Evolutionary conservation across 306 rosid species (phyloP).

Genomic region (barrel medic (Medicago truncatula)): MtrunA17r5.0-ANR NC_053044.1:43718001-43718500

Average conservation of each 20-base stretch:
- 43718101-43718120: not conserved
- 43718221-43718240: not conserved
- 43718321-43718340: not conserved
- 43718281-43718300: not conserved
- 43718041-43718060: not conserved
- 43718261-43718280: not conserved
- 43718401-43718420: not conserved
- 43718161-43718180: not conserved
- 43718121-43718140: not conserved
- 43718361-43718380: conserved; percentile 13
- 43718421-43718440: too few relatives aligned
- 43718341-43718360: not conserved
- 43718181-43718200: not conserved
- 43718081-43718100: not conserved
- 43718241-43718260: not conserved
- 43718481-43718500: too few relatives aligned
- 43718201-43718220: not conserved
- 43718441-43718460: too few relatives aligned
- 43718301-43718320: not conserved
- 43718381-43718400: not conserved
- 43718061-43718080: not conserved
- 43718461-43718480: too few relatives aligned
- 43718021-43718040: not conserved
- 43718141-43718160: not conserved
- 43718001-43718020: not conserved